Conservation (phyloP, 495 filamentous ascomycete genomes). For the Penicillium maclennaniae region DNA sequence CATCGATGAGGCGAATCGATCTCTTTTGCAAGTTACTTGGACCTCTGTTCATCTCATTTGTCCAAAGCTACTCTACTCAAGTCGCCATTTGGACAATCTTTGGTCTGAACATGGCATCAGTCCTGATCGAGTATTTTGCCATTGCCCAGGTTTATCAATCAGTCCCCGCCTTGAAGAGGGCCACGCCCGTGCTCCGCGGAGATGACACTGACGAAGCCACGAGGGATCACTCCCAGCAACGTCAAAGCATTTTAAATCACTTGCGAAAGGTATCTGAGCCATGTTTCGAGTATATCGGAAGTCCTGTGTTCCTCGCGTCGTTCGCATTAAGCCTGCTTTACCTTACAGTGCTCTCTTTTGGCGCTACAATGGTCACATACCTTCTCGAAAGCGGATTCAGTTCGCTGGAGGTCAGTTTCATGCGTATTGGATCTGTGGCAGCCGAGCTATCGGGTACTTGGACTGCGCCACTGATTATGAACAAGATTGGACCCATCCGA, state of each 20-base stretch:
- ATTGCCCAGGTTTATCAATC: constrained; percentile 49
- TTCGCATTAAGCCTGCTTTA: constrained; percentile 54
- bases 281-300: constrained; percentile 40
- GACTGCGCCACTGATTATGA: constrained; percentile 50
- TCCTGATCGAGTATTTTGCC: constrained; percentile 53
- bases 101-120: constrained; percentile 36
- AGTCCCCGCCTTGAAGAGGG: constrained; percentile 35
- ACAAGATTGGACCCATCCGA: constrained; percentile 51
- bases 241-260: not conserved
- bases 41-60: constrained; percentile 53
- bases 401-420: constrained; percentile 48
- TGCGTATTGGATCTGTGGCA: constrained; percentile 48
- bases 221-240: not conserved
- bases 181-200: not conserved
- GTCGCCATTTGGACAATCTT: constrained; percentile 48
- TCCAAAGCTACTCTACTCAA: constrained; percentile 44
- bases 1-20: constrained; percentile 68
- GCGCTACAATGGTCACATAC: constrained; percentile 58
- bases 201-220: not conserved
- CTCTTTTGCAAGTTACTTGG: constrained; percentile 67
- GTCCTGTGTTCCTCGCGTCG: constrained; percentile 49
- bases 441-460: constrained; percentile 49
- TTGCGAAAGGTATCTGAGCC: constrained; percentile 16
- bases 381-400: constrained; percentile 53
- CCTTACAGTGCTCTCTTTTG: constrained; percentile 57